These are phyloP conservation scores for Colletotrichum limetticola DNA, from an alignment of 2,329 filamentous ascomycete species.

Conservation along the genomic window DNA sequence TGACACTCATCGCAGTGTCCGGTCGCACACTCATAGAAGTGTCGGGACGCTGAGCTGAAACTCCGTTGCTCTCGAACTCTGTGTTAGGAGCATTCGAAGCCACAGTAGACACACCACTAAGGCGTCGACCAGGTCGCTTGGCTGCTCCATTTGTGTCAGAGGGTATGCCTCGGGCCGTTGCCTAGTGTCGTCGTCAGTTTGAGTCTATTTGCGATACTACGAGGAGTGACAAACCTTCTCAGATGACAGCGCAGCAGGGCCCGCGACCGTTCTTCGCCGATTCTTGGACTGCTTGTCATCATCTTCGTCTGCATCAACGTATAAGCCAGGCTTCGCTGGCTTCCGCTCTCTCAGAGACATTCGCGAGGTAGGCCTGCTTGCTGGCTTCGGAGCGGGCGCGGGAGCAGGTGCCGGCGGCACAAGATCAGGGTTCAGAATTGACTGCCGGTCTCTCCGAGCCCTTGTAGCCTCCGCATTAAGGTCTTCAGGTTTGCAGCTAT, in stretches of 20 bases:
- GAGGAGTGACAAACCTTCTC: slow-evolving; percentile 50
- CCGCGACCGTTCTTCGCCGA: slow-evolving; percentile 72
- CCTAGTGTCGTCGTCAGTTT: slow-evolving; percentile 40
- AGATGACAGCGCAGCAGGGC: slow-evolving; percentile 56
- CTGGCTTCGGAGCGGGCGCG: slow-evolving; percentile 39
- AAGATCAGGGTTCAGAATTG: slow-evolving; percentile 54
- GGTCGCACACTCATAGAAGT: slow-evolving; percentile 54
- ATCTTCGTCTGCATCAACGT: slow-evolving; percentile 61
- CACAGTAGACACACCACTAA: slow-evolving; percentile 59
- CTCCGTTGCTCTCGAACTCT: not conserved
- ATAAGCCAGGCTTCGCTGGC: slow-evolving; percentile 62
- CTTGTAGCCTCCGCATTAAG: slow-evolving; percentile 76
- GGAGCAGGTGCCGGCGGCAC: slow-evolving; percentile 42
- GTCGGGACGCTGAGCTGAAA: slow-evolving; percentile 43
- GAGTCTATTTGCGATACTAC: not conserved
- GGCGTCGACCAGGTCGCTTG: slow-evolving; percentile 55
- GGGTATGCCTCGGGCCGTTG: slow-evolving; percentile 45
- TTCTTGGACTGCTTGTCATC: slow-evolving; percentile 51
- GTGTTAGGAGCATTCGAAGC: slow-evolving; percentile 29
- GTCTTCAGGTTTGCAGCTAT: slow-evolving; percentile 82
- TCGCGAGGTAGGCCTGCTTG: slow-evolving; percentile 62
- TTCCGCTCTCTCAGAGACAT: slow-evolving; percentile 82
- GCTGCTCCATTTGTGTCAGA: slow-evolving; percentile 37
- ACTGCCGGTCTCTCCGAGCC: slow-evolving; percentile 72
- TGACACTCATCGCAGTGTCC: slow-evolving; percentile 51